A percentile compares a stretch with the other conserved stretches of the same genome.
These are phyloP conservation scores for Pseudonitzschia multiseries DNA, from an alignment of 108 stramenopile species.

Conservation along the genomic window DNA sequence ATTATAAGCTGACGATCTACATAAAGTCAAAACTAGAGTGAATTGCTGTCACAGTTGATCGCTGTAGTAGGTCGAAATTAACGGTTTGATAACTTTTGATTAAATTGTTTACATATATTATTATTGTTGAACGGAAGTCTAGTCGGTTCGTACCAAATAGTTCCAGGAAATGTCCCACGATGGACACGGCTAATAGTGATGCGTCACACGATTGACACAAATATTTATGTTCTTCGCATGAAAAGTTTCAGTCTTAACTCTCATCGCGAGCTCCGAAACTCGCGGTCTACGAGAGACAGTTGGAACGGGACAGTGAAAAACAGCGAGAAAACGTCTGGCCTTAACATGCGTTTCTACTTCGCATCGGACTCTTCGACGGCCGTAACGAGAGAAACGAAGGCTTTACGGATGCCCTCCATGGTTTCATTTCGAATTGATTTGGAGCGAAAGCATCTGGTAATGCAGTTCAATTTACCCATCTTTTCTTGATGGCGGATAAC, in stretches of 20 bases:
- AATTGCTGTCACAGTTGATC: neutral
- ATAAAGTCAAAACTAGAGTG: neutral
- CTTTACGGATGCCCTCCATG: constrained; percentile 13
- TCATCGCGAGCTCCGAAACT: no score
- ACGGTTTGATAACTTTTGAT: neutral
- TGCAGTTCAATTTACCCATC: constrained; percentile 31
- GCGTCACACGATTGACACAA: neutral
- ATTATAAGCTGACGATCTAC: neutral
- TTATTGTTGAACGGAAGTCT: neutral
- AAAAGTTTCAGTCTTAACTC: no score
- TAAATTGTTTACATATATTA: neutral
- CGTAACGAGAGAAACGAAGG: constrained; percentile 26
- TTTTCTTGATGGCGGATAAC: constrained; percentile 31
- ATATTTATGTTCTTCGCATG: neutral
- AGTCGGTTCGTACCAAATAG: neutral
- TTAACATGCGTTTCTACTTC: neutral
- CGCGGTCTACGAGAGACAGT: no score
- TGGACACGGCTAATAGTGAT: neutral
- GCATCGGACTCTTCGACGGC: constrained; percentile 23
- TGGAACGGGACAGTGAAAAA: neutral
- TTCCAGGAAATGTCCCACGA: neutral
- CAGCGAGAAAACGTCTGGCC: neutral
- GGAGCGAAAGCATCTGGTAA: constrained; percentile 34
- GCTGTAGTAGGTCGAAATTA: neutral
- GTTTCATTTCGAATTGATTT: constrained; percentile 22